Evolutionary conservation across 1,284 basidiomycete species (phyloP), one percentile per base, ranked within the genome.

Genomic region (Trametes versicolor): DNA sequence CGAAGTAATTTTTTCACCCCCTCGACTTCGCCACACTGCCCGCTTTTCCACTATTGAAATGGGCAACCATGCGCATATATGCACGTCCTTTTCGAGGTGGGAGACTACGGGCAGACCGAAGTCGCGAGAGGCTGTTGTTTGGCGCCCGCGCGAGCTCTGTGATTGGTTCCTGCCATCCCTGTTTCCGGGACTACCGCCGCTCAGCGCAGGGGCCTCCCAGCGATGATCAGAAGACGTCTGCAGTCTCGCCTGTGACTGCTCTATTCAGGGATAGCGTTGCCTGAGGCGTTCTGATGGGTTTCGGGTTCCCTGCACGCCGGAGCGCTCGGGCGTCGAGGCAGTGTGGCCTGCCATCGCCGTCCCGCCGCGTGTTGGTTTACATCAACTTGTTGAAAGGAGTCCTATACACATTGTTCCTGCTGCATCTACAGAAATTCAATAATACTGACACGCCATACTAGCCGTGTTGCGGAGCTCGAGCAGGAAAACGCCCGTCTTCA

Each of bases 381-480:
- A n/a, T 36, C 34, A 12, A 37, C 32, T n/a, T n/a, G n/a, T n/a
- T n/a, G n/a, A n/a, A n/a, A n/a, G n/a, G n/a, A n/a, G n/a, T n/a
- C n/a, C n/a, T n/a, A n/a, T n/a, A n/a, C n/a, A n/a, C n/a, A n/a
- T n/a, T n/a, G n/a, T n/a, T n/a, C n/a, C n/a, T n/a, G n/a, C n/a
- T n/a, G n/a, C n/a, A n/a, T n/a, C n/a, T n/a, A n/a, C n/a, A n/a
- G n/a, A n/a, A n/a, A n/a, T n/a, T n/a, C n/a, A n/a, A n/a, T n/a
- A 25, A 21, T 57, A 10, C 34, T 57, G n/a, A 41, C n/a, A n/a
- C n/a, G n/a, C n/a, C n/a, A n/a, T n/a, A n/a, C n/a, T n/a, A 91
- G 89, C 71, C 89, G 89, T 65, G 88, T 92, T 69, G 84, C 86
- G 57, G 89, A 92, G 74, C 82, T 94, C 36, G 92, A 94, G 78